A percentile compares a stretch with the other conserved stretches of the same genome.
Evolutionary conservation across 2,329 filamentous ascomycete genomes (phyloP).

Genomic region (Camillea tinctor): DNA sequence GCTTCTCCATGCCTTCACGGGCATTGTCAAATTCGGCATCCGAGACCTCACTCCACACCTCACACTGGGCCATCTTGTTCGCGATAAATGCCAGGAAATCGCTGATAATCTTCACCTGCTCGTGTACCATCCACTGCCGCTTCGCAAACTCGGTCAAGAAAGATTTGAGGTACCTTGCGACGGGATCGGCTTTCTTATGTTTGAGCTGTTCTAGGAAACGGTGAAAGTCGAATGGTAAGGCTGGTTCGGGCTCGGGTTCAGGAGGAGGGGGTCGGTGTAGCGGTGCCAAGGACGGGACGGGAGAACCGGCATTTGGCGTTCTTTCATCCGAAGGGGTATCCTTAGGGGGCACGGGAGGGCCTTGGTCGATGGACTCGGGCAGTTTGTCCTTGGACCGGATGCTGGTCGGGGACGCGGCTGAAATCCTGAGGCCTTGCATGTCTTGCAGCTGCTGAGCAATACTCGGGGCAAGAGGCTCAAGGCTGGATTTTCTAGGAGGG

Average conservation of each 20-base stretch:
- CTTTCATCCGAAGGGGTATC: constrained; percentile 51
- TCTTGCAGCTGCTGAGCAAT: constrained; percentile 50
- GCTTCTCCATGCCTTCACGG: constrained; percentile 97
- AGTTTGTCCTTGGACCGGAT: constrained; percentile 38
- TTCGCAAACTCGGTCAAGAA: constrained; percentile 95
- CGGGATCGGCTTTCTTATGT: constrained; percentile 95
- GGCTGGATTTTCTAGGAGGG: constrained; percentile 80
- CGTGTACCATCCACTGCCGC: constrained; percentile 99
- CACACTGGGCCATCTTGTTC: constrained; percentile 96
- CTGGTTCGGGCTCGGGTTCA: constrained; percentile 75
- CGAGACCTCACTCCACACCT: constrained; percentile 93
- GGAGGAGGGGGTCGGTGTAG: constrained; percentile 67
- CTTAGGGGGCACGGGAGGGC: constrained; percentile 60
- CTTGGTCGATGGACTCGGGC: constrained; percentile 41
- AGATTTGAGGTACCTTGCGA: constrained; percentile 91
- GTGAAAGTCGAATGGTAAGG: constrained; percentile 94
- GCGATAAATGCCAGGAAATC: constrained; percentile 96
- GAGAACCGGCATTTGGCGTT: constrained; percentile 30
- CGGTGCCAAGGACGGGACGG: constrained; percentile 48
- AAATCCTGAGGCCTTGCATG: constrained; percentile 42
- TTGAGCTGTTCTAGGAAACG: constrained; percentile 93
- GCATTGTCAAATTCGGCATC: constrained; percentile 98
- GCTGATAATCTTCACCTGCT: constrained; percentile 97
- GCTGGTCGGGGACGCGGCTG: constrained; percentile 39
- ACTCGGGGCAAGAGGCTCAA: constrained; percentile 65